Conservation (phyloP, 345 rosid genomes). For the Sisymbrium altissimum region DNA sequence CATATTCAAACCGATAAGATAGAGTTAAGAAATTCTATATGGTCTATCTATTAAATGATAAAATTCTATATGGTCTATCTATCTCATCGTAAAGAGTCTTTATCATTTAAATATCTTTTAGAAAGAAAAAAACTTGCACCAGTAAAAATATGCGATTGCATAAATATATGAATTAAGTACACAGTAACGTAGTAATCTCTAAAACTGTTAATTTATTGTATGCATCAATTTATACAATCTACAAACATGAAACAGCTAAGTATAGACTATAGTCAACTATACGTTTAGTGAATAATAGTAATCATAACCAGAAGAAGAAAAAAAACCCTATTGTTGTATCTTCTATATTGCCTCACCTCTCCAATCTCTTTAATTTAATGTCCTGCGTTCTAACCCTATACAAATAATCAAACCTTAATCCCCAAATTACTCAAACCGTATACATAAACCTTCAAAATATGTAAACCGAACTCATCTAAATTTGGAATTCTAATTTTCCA, state of each 20-base stretch:
- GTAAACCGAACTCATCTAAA: neutral
- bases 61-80: no score
- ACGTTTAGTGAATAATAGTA: neutral
- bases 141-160: neutral
- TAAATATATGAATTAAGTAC: neutral
- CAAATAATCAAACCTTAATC: slow-evolving; percentile 19
- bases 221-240: slow-evolving; percentile 13
- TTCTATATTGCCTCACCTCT: slow-evolving; percentile 25
- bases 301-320: neutral
- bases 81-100: neutral
- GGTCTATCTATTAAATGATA: no score
- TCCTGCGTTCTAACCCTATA: slow-evolving; percentile 15
- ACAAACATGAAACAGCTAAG: neutral
- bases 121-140: neutral
- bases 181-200: neutral
- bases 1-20: no score
- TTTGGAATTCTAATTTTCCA: neutral
- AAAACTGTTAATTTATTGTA: neutral
- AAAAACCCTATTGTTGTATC: slow-evolving; percentile 1
- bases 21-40: no score
- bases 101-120: neutral
- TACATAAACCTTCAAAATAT: slow-evolving; percentile 14
- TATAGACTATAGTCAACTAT: neutral
- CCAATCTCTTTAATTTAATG: slow-evolving; percentile 9
- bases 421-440: slow-evolving; percentile 19